A percentile compares a stretch with the other conserved stretches of the same genome.
These are phyloP conservation scores for Diplogelasinospora grovesii DNA, from an alignment of 495 filamentous ascomycete genomes.

Conservation along the genomic window DNA sequence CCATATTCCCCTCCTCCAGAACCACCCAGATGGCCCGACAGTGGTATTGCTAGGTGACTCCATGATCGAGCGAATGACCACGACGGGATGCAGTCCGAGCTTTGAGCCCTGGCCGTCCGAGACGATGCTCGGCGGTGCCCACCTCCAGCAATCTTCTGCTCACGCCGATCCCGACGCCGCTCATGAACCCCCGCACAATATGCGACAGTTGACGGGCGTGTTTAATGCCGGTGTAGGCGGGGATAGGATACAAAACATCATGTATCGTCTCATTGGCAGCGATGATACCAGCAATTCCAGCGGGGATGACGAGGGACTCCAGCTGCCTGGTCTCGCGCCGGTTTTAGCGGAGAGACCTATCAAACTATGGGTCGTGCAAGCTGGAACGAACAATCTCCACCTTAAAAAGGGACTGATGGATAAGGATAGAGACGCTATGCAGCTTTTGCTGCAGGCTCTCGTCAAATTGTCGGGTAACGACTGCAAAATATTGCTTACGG, in stretches of 20 bases:
- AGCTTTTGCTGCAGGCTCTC: conserved; percentile 19
- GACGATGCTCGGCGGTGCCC: conserved; percentile 5
- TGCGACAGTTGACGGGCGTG: neutral
- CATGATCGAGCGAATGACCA: conserved; percentile 26
- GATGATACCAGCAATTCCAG: too few relatives aligned
- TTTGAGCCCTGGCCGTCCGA: conserved; percentile 14
- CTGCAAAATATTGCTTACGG: conserved; percentile 14
- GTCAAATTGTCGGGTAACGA: conserved; percentile 4
- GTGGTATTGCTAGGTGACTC: conserved; percentile 26
- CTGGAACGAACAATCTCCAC: conserved; percentile 27
- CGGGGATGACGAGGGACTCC: too few relatives aligned
- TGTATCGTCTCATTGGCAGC: conserved; percentile 29
- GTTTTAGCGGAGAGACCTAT: conserved; percentile 8
- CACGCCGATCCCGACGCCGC: neutral
- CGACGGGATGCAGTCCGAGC: conserved; percentile 15
- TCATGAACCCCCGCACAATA: neutral
- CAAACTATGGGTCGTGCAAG: conserved; percentile 28
- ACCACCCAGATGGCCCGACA: conserved; percentile 1
- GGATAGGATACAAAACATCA: conserved; percentile 27
- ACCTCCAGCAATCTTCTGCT: neutral
- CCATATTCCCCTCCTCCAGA: conserved; percentile 13
- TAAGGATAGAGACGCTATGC: conserved; percentile 11
- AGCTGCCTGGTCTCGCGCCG: conserved; percentile 16
- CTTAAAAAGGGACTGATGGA: conserved; percentile 30
- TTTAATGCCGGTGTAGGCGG: conserved; percentile 24